These are phyloP conservation scores for Cercophora newfieldiana DNA, from an alignment of 495 filamentous ascomycete species.

Conservation along the genomic window DNA sequence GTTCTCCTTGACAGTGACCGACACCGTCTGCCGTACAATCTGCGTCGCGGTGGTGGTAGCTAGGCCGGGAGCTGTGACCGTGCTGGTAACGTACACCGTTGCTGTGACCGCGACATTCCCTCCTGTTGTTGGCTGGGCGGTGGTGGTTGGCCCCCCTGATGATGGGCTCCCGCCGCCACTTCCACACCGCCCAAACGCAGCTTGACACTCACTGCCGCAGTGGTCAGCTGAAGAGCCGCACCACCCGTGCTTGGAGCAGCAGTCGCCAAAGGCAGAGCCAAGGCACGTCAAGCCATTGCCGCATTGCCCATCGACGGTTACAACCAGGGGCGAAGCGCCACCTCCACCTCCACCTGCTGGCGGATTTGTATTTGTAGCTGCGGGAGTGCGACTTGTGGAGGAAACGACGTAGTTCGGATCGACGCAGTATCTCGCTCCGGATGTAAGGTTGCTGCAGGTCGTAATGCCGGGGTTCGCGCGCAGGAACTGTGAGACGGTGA, in stretches of 20 bases:
- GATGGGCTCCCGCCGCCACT: slow-evolving; percentile 26
- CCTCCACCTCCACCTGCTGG: slow-evolving; percentile 26
- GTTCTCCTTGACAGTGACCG: not conserved
- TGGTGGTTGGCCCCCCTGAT: not conserved
- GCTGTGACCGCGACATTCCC: not conserved
- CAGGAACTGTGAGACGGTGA: slow-evolving; percentile 24
- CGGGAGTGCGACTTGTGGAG: not conserved
- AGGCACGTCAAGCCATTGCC: slow-evolving; percentile 51
- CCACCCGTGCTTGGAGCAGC: slow-evolving; percentile 44
- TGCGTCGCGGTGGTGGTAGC: not conserved
- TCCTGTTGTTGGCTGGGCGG: not conserved
- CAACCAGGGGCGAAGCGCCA: slow-evolving; percentile 17
- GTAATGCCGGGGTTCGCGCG: slow-evolving; percentile 18
- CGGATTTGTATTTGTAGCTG: slow-evolving; percentile 19
- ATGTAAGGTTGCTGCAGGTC: slow-evolving; percentile 1
- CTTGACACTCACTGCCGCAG: slow-evolving; percentile 53
- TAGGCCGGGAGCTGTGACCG: not conserved
- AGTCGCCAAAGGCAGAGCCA: slow-evolving; percentile 44
- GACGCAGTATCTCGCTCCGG: slow-evolving; percentile 19
- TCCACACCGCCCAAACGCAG: slow-evolving; percentile 50
- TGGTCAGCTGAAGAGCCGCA: slow-evolving; percentile 53
- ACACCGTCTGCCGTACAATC: slow-evolving; percentile 11
- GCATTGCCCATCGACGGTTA: slow-evolving; percentile 56
- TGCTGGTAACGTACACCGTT: slow-evolving; percentile 2
- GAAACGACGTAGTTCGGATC: slow-evolving; percentile 10